A percentile compares a stretch with the other conserved stretches of the same genome.
phyloP scores from a whole-genome alignment of 441 rosid genomes.

The Syzygium malaccense region DNA sequence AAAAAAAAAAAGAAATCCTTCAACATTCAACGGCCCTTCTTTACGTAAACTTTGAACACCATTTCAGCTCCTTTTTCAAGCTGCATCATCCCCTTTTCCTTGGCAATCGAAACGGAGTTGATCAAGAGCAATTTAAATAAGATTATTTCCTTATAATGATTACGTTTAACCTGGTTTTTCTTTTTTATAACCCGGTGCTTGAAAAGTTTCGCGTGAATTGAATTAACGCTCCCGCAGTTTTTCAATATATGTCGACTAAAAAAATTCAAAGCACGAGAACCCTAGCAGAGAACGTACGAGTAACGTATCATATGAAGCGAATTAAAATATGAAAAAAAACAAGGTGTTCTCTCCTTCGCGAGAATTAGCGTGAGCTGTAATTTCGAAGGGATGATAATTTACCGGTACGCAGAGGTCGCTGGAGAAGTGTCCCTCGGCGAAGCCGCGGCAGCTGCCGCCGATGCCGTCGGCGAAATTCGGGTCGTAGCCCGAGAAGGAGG shows the following conservation, averaged over 20 bases:
- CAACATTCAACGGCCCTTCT: not conserved
- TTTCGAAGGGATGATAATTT: not conserved
- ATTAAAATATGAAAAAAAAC: not conserved
- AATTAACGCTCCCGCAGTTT: not conserved
- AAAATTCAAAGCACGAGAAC: not conserved
- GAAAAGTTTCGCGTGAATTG: not conserved
- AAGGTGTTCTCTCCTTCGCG: not conserved
- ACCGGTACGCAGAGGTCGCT: constrained; percentile 86
- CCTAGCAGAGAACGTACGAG: not conserved
- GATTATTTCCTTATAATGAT: not conserved
- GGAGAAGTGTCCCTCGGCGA: constrained; percentile 39
- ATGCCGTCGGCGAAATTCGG: constrained; percentile 26
- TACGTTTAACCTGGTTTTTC: not conserved
- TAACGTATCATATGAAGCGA: not conserved
- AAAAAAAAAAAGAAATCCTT: not conserved
- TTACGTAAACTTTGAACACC: not conserved
- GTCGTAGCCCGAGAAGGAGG: constrained; percentile 40
- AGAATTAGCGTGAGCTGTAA: not conserved
- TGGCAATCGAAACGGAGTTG: too few relatives aligned
- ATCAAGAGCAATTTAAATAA: not conserved
- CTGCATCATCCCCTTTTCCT: not conserved
- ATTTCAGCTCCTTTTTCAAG: not conserved
- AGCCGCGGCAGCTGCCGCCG: constrained; percentile 25
- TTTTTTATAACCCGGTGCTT: not conserved
- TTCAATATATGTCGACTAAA: not conserved